Evolutionary conservation across 768 basidiomycete species (phyloP).

Genomic region (Hericium erinaceus): DNA sequence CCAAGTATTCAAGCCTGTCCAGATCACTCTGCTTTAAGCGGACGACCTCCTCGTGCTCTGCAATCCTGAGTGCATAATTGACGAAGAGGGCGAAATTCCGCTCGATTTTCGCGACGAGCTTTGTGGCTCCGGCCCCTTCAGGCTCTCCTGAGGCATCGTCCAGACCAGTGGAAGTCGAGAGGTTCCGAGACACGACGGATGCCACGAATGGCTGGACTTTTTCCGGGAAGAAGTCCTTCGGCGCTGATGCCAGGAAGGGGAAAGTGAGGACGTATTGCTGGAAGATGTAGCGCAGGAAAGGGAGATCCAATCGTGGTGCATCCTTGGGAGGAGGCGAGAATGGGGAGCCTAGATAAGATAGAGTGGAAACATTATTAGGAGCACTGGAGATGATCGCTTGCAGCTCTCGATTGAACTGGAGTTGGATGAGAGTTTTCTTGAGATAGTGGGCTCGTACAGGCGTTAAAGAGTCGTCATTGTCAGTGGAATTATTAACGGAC

Average conservation of each 20-base stretch:
- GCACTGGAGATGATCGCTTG: slow-evolving; percentile 46
- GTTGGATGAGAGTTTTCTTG: slow-evolving; percentile 87
- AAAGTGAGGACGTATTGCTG: slow-evolving; percentile 91
- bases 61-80: slow-evolving; percentile 71
- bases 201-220: slow-evolving; percentile 94
- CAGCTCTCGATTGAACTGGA: slow-evolving; percentile 80
- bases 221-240: slow-evolving; percentile 84
- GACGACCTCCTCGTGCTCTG: slow-evolving; percentile 83
- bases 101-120: slow-evolving; percentile 70
- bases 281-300: slow-evolving; percentile 84
- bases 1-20: slow-evolving; percentile 63
- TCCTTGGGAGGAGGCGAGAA: slow-evolving; percentile 65
- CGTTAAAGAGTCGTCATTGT: neutral
- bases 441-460: slow-evolving; percentile 92
- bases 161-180: slow-evolving; percentile 51
- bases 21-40: slow-evolving; percentile 81
- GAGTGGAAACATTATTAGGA: slow-evolving; percentile 44
- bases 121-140: slow-evolving; percentile 40
- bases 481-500: neutral
- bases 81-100: slow-evolving; percentile 79
- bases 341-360: slow-evolving; percentile 85
- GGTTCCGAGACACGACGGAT: slow-evolving; percentile 71
- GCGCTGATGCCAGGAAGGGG: slow-evolving; percentile 86
- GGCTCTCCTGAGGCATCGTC: slow-evolving; percentile 45
- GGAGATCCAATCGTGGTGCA: slow-evolving; percentile 58